A percentile compares a stretch with the other conserved stretches of the same genome.
Evolutionary conservation across 805 yeast genomes (phyloP).

Genomic region (Myxozyma geophila): DNA sequence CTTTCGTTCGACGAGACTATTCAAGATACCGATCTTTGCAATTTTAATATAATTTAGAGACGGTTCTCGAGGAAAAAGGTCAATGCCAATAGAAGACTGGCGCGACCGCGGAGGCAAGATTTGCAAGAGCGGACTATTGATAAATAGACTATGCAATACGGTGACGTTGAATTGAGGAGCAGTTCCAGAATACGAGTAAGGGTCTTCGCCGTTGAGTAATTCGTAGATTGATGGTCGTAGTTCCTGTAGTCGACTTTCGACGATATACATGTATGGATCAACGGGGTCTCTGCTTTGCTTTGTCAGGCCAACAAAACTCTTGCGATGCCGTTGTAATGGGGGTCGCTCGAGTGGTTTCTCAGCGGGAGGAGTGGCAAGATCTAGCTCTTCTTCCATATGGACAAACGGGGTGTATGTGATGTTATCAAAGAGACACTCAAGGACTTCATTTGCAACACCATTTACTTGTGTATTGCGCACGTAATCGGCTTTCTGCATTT

Average conservation of each 20-base stretch:
- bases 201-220: conserved; percentile 40
- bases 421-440: conserved; percentile 67
- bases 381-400: conserved; percentile 48
- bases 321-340: conserved; percentile 42
- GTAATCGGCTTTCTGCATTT: conserved; percentile 69
- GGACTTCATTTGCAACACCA: conserved; percentile 45
- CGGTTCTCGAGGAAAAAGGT: conserved; percentile 1
- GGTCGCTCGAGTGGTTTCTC: conserved; percentile 27
- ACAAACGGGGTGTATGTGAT: conserved; percentile 63
- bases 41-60: conserved; percentile 42
- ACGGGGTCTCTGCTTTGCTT: conserved; percentile 40
- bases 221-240: conserved; percentile 44
- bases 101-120: conserved; percentile 47
- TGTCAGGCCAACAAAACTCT: conserved; percentile 43
- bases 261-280: conserved; percentile 47
- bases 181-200: conserved; percentile 40
- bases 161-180: conserved; percentile 39
- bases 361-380: conserved; percentile 12
- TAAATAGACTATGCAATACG: conserved; percentile 40
- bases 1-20: conserved; percentile 46
- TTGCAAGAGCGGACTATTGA: conserved; percentile 45
- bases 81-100: conserved; percentile 26
- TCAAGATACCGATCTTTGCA: conserved; percentile 48
- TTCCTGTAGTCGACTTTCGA: conserved; percentile 41
- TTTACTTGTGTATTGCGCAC: conserved; percentile 51